Percentiles rank a stretch among this genome's conserved stretches.
These are phyloP conservation scores for Leccinellum luteum DNA, from an alignment of 768 basidiomycete genomes.

Conservation along the genomic window DNA sequence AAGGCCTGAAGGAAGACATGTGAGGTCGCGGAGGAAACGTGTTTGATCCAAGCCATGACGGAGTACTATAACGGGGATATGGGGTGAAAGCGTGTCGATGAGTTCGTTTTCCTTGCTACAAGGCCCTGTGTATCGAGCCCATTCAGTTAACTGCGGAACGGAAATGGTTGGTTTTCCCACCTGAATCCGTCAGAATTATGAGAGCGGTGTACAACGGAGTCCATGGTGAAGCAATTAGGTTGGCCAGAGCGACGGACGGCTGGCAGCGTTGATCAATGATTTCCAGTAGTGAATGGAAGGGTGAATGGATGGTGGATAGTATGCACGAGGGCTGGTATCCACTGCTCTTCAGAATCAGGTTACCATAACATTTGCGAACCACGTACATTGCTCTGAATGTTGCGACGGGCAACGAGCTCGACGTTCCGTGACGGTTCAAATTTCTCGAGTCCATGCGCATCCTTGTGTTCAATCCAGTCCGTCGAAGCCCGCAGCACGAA, in stretches of 20 bases:
- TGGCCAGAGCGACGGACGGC: slow-evolving; percentile 49
- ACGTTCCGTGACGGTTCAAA: slow-evolving; percentile 65
- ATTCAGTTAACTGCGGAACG: not conserved
- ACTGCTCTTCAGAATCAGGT: slow-evolving; percentile 6
- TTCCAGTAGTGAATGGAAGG: slow-evolving; percentile 53
- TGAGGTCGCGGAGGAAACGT: slow-evolving; percentile 29
- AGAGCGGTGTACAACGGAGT: slow-evolving; percentile 62
- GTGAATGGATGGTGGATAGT: slow-evolving; percentile 48
- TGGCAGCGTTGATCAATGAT: slow-evolving; percentile 51
- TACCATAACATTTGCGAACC: not conserved
- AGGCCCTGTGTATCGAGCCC: slow-evolving; percentile 19
- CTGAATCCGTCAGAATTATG: slow-evolving; percentile 48
- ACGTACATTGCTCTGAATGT: slow-evolving; percentile 46
- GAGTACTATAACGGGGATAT: slow-evolving; percentile 58
- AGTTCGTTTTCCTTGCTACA: slow-evolving; percentile 41
- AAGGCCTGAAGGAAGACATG: slow-evolving; percentile 58
- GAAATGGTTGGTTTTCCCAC: slow-evolving; percentile 32
- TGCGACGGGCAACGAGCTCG: slow-evolving; percentile 53
- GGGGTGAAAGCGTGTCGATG: slow-evolving; percentile 46
- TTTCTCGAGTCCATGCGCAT: slow-evolving; percentile 62
- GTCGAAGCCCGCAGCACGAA: slow-evolving; percentile 59
- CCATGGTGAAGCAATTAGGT: slow-evolving; percentile 54
- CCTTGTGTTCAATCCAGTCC: slow-evolving; percentile 67
- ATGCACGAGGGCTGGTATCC: slow-evolving; percentile 31
- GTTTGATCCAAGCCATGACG: slow-evolving; percentile 39